Percentiles rank a stretch among this genome's conserved stretches.
Evolutionary conservation across 2,329 filamentous ascomycete genomes (phyloP).

Genomic region (Aspergillus sergii): DNA sequence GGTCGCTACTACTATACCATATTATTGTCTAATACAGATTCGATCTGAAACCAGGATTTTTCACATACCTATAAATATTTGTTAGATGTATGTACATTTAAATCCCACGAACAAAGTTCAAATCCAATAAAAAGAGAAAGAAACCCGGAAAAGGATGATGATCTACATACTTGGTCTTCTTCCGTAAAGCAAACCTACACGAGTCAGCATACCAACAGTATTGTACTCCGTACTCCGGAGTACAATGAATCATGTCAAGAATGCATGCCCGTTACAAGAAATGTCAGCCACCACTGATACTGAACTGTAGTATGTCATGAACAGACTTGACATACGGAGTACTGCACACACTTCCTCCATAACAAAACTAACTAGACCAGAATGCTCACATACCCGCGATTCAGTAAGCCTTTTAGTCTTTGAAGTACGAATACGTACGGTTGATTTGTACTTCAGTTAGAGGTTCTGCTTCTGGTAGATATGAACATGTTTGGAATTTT

Average conservation of each 20-base stretch:
- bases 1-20: conserved; percentile 26
- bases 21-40: conserved; percentile 28
- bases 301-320: no score
- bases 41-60: conserved; percentile 4
- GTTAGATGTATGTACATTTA: background rate
- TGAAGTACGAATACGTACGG: no score
- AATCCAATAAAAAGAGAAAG: background rate
- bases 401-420: no score
- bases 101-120: background rate
- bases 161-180: background rate
- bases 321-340: no score
- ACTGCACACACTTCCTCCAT: background rate
- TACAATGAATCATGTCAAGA: background rate
- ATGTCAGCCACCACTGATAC: background rate
- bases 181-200: background rate
- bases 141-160: background rate
- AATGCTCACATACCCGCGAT: no score
- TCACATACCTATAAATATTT: background rate
- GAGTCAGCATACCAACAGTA: background rate
- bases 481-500: no score
- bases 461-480: no score
- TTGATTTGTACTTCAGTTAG: no score
- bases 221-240: background rate
- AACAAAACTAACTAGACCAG: no score
- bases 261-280: background rate